phyloP scores from a whole-genome alignment of 768 basidiomycete species.

The Hygrophoropsis aurantiaca region DNA sequence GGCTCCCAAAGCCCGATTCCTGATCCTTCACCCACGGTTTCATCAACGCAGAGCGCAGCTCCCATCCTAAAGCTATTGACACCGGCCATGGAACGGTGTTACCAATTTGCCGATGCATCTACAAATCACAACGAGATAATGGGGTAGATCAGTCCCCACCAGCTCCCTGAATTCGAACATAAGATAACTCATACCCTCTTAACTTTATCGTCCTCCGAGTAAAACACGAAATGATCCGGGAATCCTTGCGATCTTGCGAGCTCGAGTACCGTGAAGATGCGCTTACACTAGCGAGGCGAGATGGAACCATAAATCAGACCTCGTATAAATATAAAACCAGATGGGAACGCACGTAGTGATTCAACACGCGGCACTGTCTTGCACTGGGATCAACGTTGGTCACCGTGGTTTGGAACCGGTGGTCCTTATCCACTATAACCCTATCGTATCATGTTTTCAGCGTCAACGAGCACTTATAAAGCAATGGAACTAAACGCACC shows the following conservation, averaged over 20 bases:
- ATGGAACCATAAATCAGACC: neutral
- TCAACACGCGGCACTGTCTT: slow-evolving; percentile 69
- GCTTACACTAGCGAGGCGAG: too few species aligned
- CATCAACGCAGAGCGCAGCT: too few species aligned
- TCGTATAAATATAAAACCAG: neutral
- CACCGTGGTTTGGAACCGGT: slow-evolving; percentile 71
- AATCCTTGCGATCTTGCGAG: slow-evolving; percentile 81
- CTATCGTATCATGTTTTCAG: neutral
- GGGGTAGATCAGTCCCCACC: too few species aligned
- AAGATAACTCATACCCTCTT: too few species aligned
- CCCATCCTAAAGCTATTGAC: too few species aligned
- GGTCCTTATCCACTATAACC: slow-evolving; percentile 43
- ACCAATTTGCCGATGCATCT: too few species aligned
- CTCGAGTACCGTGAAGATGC: slow-evolving; percentile 74
- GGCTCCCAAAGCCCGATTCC: too few species aligned
- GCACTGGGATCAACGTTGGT: slow-evolving; percentile 79
- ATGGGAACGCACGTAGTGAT: slow-evolving; percentile 54
- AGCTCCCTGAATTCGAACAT: too few species aligned
- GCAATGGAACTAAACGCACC: slow-evolving; percentile 57
- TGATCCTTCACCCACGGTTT: too few species aligned
- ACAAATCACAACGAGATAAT: too few species aligned
- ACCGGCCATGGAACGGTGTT: too few species aligned
- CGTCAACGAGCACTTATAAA: too few species aligned
- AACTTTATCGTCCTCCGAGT: slow-evolving; percentile 49
- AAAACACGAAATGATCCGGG: slow-evolving; percentile 70